Base-by-base conservation (phyloP, 805 yeast species). In the Yarrowia bubula region DNA sequence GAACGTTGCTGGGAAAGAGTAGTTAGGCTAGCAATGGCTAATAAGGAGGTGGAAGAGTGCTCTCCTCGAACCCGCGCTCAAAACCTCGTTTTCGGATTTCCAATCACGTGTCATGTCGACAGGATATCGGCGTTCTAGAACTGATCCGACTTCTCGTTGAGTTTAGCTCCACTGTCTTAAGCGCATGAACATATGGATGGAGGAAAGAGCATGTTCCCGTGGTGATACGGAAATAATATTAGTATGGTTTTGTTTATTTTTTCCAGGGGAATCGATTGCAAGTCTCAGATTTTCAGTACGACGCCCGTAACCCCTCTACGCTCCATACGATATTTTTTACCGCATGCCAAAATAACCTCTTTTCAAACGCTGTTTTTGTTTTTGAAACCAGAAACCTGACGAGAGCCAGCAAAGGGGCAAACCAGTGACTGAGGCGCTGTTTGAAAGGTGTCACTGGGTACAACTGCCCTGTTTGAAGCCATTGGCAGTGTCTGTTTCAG, bases 201-300 rank as follows among this genome's bases (percentile, higher is more conserved):
- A n/a, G 3, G 6, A n/a, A n/a, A 32, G n/a, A 10, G 0, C n/a
- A 1, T 10, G 10, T 1, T 10, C 14, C 32, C n/a, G 1, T 3
- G 35, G 14, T 1, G 17, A 6, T 47, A 32, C 4, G 2, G 38
- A 22, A 22, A 22, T 22, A 22, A 22, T 22, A 22, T 3, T 22
- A 3, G 28, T 22, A 22, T 5, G 5, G 28, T 22, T 22, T 22
- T 22, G 28, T 22, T 22, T 22, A 22, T 22, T 22, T 22, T 22
- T 22, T 22, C 3, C 28, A 22, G 28, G 28, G 28, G 28, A 22
- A 22, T 22, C 28, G 28, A 22, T 3, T 22, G 5, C 28, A 5
- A 22, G 4, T 22, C 28, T 22, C 4, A 22, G 28, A 22, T 3
- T 3, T 22, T 22, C 28, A 3, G 4, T 22, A 22, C 28, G 28